These are phyloP conservation scores for Mrakia frigida DNA, from an alignment of 768 basidiomycete genomes.

Conservation along the genomic window DNA sequence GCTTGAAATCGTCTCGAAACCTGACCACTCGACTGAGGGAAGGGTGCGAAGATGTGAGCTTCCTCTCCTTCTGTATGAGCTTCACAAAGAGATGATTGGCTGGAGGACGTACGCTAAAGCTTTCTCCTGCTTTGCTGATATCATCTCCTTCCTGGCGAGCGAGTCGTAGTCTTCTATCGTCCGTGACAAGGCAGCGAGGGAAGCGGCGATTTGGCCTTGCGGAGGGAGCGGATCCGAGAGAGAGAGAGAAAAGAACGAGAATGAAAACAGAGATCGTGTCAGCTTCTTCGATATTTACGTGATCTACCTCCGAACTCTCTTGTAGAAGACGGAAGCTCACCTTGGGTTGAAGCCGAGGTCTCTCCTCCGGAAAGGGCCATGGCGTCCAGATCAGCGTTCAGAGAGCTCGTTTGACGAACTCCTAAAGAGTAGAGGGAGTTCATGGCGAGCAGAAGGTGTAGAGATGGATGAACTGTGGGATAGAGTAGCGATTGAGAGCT, in stretches of 20 bases:
- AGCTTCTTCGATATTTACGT: slow-evolving; percentile 37
- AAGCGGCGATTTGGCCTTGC: slow-evolving; percentile 95
- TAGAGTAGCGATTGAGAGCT: not conserved
- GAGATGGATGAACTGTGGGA: not conserved
- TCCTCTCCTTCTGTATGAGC: not conserved
- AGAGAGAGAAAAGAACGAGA: not conserved
- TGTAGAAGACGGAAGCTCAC: slow-evolving; percentile 46
- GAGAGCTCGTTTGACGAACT: slow-evolving; percentile 80
- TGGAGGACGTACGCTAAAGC: slow-evolving; percentile 62
- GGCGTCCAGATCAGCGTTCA: slow-evolving; percentile 78
- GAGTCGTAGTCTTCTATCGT: slow-evolving; percentile 96
- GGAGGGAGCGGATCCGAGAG: not conserved
- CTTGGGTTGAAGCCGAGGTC: slow-evolving; percentile 70
- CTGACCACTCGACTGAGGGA: slow-evolving; percentile 75
- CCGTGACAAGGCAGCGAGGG: slow-evolving; percentile 84
- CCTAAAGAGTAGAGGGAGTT: slow-evolving; percentile 93
- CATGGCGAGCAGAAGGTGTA: slow-evolving; percentile 50
- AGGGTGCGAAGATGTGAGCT: not conserved
- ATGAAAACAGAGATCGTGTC: not conserved
- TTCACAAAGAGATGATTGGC: slow-evolving; percentile 37
- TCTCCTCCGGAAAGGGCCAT: slow-evolving; percentile 72
- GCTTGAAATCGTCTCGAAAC: slow-evolving; percentile 78
- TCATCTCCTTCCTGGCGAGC: slow-evolving; percentile 93
- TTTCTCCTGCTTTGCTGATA: slow-evolving; percentile 94
- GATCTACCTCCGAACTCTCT: no score